Percentiles rank a stretch among this genome's conserved stretches.
Evolutionary conservation across 2,329 filamentous ascomycete species (phyloP).

Genomic region (Botryotinia calthae): DNA sequence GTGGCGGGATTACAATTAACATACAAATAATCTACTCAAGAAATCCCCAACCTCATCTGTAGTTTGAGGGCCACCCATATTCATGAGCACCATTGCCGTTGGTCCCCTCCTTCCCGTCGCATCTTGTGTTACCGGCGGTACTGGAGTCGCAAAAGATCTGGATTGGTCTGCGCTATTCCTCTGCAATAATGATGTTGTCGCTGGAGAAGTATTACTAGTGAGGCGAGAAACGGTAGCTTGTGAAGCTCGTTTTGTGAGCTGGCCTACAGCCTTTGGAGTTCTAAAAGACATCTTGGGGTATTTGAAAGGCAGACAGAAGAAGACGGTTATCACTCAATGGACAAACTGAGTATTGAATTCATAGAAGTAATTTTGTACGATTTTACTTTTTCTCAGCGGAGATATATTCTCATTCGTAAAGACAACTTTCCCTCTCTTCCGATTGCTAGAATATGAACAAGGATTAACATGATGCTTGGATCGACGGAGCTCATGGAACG

Average conservation of each 20-base stretch:
- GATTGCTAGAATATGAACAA: conserved; percentile 14
- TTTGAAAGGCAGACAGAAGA: background rate
- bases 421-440: conserved; percentile 13
- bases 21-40: conserved; percentile 85
- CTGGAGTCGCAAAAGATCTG: conserved; percentile 57
- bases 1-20: conserved; percentile 38
- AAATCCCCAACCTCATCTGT: conserved; percentile 87
- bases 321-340: background rate
- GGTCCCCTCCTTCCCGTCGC: conserved; percentile 69
- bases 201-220: conserved; percentile 34
- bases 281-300: conserved; percentile 43
- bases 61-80: conserved; percentile 95
- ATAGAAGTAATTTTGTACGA: background rate
- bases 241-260: conserved; percentile 36
- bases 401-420: background rate
- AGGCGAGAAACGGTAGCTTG: conserved; percentile 33
- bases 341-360: background rate
- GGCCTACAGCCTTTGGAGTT: conserved; percentile 34
- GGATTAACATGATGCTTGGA: background rate
- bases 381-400: background rate
- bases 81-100: conserved; percentile 97
- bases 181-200: conserved; percentile 39
- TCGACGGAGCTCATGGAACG: conserved; percentile 2
- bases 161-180: conserved; percentile 38
- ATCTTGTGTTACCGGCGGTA: conserved; percentile 78